Evolutionary conservation across 129 eudicot genomes (phyloP).

Genomic region (Pseudognaphalium luteoalbum): DNA sequence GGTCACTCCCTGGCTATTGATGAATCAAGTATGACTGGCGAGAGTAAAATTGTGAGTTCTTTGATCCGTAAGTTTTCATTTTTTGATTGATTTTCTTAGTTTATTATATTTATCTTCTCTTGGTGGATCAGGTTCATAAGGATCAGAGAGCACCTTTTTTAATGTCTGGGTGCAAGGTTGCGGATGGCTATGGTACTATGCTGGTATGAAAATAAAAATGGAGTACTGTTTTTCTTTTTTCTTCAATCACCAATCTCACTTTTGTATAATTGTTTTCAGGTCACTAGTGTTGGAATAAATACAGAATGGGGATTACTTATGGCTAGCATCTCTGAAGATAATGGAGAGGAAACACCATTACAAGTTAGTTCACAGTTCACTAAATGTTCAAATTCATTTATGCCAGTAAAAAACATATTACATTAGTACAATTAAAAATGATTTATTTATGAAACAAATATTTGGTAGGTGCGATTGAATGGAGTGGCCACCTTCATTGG

Average conservation of each 20-base stretch:
- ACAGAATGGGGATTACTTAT: constrained; percentile 99
- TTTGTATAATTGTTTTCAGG: constrained; percentile 41
- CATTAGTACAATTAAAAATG: not conserved
- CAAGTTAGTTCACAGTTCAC: constrained; percentile 54
- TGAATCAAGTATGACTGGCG: constrained; percentile 99
- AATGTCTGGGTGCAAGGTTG: constrained; percentile 98
- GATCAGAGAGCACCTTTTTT: constrained; percentile 81
- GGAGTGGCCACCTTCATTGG: constrained; percentile 98
- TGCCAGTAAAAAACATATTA: not conserved
- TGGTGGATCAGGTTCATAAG: constrained; percentile 63
- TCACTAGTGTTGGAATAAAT: constrained; percentile 87
- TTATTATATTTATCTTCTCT: constrained; percentile 4
- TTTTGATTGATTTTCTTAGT: not conserved
- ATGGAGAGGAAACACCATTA: constrained; percentile 97
- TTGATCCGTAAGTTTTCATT: not conserved
- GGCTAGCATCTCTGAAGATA: constrained; percentile 99
- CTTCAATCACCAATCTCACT: not conserved
- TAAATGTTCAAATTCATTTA: not conserved
- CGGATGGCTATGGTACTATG: constrained; percentile 98
- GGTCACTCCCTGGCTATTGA: constrained; percentile 90
- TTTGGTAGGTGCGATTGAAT: constrained; percentile 75
- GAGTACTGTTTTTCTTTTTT: not conserved
- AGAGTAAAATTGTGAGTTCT: constrained; percentile 75
- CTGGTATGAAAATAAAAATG: constrained; percentile 50
- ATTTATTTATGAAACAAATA: not conserved